Evolutionary conservation across 1,284 basidiomycete species (phyloP), one percentile per base, ranked within the genome.

Genomic region (Pascua guehoae): DNA sequence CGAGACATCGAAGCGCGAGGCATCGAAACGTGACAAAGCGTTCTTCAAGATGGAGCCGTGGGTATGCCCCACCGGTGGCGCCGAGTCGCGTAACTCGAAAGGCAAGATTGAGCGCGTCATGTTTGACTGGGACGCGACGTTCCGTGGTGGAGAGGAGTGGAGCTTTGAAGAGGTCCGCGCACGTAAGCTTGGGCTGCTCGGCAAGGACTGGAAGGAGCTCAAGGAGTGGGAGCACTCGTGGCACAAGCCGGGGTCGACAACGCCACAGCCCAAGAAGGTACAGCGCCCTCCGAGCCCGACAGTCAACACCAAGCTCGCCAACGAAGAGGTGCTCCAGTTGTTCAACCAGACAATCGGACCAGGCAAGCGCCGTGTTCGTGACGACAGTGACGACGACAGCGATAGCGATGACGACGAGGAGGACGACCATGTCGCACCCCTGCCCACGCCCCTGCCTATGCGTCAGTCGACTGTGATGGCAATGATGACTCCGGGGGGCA

Each of bases 271-370:
- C 39, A 60, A 62, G 50, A 63, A 61, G 45, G 61, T 58, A 14
- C 51, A 17, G 56, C 85, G 65, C 83, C 86, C 9, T 86, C 87
- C 0, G 2, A 49, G 45, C 12, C 86, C 88, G 7, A 91, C 89
- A 0, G 85, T 91, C 61, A 89, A 89, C 70, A 91, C 89, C 46
- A 92, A 91, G 73, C 89, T 91, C 62, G 93, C 93, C 4, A 81
- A 94, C 51, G 88, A 85, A n/a, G 92, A 95, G 71, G 90, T 96
- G 41, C 91, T 91, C 78, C 87, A 86, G 56, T 89, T 96, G 86
- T 94, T 91, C 73, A 94, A 95, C 72, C 76, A 87, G 77, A 90
- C 88, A 0, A 82, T 83, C 49, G 73, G 73, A 44, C 74, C 70
- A 14, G 71, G 70, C 52, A 72, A 79, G 38, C 80, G 83, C 44